These are phyloP conservation scores for Plectosphaerella sp. DNA, from an alignment of 2,329 filamentous ascomycete species.

Conservation along the genomic window DNA sequence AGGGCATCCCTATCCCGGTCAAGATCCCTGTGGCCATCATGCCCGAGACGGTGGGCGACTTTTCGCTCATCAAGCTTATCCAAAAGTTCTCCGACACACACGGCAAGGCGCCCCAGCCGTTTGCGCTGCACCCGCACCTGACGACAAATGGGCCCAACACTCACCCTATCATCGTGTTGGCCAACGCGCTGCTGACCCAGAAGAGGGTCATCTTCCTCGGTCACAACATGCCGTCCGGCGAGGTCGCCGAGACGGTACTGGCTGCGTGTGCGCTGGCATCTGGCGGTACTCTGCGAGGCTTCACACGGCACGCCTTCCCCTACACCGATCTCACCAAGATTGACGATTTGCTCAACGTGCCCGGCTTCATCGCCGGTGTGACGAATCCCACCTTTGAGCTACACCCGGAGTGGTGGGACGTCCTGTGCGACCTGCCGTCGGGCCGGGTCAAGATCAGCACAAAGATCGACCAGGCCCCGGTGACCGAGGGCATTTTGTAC, in stretches of 20 bases:
- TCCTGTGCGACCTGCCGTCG: slow-evolving; percentile 87
- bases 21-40: slow-evolving; percentile 92
- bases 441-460: slow-evolving; percentile 93
- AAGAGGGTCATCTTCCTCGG: slow-evolving; percentile 96
- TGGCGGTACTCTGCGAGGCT: slow-evolving; percentile 86
- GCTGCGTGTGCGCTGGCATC: slow-evolving; percentile 94
- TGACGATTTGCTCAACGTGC: slow-evolving; percentile 90
- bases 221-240: slow-evolving; percentile 89
- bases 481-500: slow-evolving; percentile 80
- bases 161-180: slow-evolving; percentile 89
- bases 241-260: slow-evolving; percentile 95
- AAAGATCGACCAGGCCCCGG: slow-evolving; percentile 72
- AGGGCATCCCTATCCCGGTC: slow-evolving; percentile 93
- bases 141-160: slow-evolving; percentile 88
- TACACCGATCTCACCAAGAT: slow-evolving; percentile 98
- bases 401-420: slow-evolving; percentile 97
- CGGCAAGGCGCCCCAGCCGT: slow-evolving; percentile 76
- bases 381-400: slow-evolving; percentile 95
- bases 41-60: slow-evolving; percentile 95
- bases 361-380: slow-evolving; percentile 95
- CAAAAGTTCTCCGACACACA: slow-evolving; percentile 87
- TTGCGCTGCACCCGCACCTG: slow-evolving; percentile 82
- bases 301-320: slow-evolving; percentile 93
- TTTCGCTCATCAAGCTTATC: slow-evolving; percentile 94
- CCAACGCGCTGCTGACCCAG: slow-evolving; percentile 92